Conservation (phyloP, 208 protist species). For the Leishmania major region DNA sequence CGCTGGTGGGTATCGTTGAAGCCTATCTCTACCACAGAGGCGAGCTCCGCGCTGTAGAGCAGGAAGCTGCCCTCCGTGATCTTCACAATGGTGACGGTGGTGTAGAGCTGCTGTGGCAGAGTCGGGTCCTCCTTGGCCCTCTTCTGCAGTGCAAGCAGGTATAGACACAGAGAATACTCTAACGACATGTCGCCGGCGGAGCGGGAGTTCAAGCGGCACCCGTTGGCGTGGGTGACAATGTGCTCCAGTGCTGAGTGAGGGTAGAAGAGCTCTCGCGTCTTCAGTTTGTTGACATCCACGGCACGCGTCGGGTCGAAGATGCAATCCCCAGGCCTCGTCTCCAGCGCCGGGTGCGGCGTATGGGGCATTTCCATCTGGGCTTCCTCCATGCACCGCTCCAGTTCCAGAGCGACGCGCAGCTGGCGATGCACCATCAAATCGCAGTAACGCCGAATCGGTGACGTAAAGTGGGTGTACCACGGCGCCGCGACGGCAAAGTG, state of each 20-base stretch:
- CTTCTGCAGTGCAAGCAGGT: constrained; percentile 64
- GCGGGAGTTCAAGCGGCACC: constrained; percentile 57
- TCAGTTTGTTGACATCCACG: constrained; percentile 49
- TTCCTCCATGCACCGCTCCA: constrained; percentile 65
- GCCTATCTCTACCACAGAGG: constrained; percentile 50
- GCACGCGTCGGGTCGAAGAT: constrained; percentile 18
- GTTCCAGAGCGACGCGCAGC: constrained; percentile 76
- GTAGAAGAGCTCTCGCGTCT: constrained; percentile 45
- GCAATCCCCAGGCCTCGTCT: constrained; percentile 23
- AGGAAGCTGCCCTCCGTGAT: constrained; percentile 25
- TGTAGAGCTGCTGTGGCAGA: constrained; percentile 25
- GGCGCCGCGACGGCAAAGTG: constrained; percentile 90
- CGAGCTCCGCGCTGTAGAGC: constrained; percentile 57
- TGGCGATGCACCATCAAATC: constrained; percentile 94
- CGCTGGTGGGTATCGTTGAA: constrained; percentile 51
- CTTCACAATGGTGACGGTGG: constrained; percentile 28
- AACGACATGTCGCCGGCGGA: constrained; percentile 58
- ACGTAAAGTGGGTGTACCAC: constrained; percentile 96
- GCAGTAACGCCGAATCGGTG: constrained; percentile 93
- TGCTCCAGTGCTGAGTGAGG: constrained; percentile 50
- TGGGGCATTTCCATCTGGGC: constrained; percentile 19
- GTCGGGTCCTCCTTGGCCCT: constrained; percentile 22
- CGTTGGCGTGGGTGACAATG: constrained; percentile 62
- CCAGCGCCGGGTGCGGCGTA: constrained; percentile 14
- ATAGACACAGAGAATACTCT: constrained; percentile 74